These are phyloP conservation scores for Quercus lobata DNA, from an alignment of 331 rosid genomes.

Conservation along the genomic window DNA sequence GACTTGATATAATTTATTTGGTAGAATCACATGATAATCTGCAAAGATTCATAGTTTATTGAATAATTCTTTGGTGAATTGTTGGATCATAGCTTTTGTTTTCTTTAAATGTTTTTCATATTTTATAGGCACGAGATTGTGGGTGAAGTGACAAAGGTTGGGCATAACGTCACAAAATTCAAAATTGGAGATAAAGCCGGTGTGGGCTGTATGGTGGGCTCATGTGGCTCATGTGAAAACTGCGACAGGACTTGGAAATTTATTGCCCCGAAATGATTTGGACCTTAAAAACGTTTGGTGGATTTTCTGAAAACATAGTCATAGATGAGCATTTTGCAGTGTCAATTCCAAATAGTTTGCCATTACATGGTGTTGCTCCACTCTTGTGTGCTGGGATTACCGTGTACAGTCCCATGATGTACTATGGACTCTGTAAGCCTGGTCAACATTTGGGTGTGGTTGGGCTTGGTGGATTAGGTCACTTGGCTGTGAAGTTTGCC, in stretches of 20 bases:
- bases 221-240: slow-evolving; percentile 18
- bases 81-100: no score
- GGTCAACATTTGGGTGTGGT: slow-evolving; percentile 18
- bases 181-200: slow-evolving; percentile 29
- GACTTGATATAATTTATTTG: no score
- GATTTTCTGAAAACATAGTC: slow-evolving; percentile 33
- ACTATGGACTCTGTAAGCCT: slow-evolving; percentile 5
- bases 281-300: slow-evolving; percentile 17
- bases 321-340: slow-evolving; percentile 20
- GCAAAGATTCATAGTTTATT: no score
- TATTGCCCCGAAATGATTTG: slow-evolving; percentile 11
- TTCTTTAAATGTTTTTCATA: neutral
- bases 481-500: slow-evolving; percentile 17
- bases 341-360: neutral
- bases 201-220: slow-evolving; percentile 16
- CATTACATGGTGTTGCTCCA: slow-evolving; percentile 7
- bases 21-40: no score
- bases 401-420: slow-evolving; percentile 18
- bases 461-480: slow-evolving; percentile 16
- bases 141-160: slow-evolving; percentile 31
- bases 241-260: slow-evolving; percentile 17
- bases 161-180: slow-evolving; percentile 28
- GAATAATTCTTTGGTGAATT: no score
- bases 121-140: slow-evolving; percentile 28
- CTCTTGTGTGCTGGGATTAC: slow-evolving; percentile 19